A percentile compares a stretch with the other conserved stretches of the same genome.
Evolutionary conservation across 371 early-diverging fungal species (phyloP).

Genomic region (Gilbertella persicaria): DNA sequence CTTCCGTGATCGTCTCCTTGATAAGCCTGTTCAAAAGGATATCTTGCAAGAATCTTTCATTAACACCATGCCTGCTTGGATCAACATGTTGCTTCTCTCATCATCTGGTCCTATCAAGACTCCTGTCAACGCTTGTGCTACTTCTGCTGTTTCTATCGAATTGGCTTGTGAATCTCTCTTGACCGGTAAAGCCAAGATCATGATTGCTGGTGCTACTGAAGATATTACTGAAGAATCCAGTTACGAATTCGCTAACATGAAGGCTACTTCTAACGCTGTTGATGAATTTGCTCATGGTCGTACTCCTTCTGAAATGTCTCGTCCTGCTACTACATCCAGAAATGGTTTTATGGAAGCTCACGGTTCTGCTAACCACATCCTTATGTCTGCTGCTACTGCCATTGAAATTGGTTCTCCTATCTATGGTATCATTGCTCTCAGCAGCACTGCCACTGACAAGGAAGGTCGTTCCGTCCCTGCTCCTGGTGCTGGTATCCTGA

Average conservation of each 20-base stretch:
- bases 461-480: conserved; percentile 96
- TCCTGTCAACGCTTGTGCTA: conserved; percentile 94
- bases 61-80: conserved; percentile 97
- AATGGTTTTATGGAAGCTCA: conserved; percentile 96
- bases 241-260: conserved; percentile 97
- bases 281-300: conserved; percentile 90
- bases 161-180: conserved; percentile 91
- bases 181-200: conserved; percentile 92
- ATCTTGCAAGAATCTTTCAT: conserved; percentile 95
- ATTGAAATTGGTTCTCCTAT: conserved; percentile 95
- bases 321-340: conserved; percentile 91
- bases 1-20: conserved; percentile 78
- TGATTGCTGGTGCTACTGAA: conserved; percentile 94
- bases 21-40: conserved; percentile 91
- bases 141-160: conserved; percentile 91
- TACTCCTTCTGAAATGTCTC: conserved; percentile 88
- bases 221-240: conserved; percentile 94
- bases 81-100: conserved; percentile 94
- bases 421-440: conserved; percentile 90
- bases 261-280: conserved; percentile 87
- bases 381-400: conserved; percentile 91
- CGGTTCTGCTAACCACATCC: conserved; percentile 89
- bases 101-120: conserved; percentile 97
- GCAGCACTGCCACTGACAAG: conserved; percentile 96
- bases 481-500: conserved; percentile 95